Percentiles rank a stretch among this genome's conserved stretches.
phyloP scores from a whole-genome alignment of 1,284 basidiomycete species.

The Puccinia horiana region DNA sequence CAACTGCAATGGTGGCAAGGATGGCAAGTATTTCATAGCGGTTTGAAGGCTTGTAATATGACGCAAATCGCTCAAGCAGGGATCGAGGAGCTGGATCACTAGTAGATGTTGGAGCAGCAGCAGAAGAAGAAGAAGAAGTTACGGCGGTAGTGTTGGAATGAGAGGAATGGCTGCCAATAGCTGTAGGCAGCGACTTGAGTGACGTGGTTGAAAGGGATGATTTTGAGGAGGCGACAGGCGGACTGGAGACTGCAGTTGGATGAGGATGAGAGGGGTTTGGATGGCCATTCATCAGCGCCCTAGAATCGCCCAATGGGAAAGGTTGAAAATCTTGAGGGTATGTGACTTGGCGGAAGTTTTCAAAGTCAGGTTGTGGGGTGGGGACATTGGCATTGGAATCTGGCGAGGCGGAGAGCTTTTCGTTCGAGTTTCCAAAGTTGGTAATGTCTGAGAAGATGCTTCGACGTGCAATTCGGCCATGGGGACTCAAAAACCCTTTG shows the following conservation, averaged over 20 bases:
- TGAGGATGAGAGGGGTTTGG: background rate
- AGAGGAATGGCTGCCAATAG: background rate
- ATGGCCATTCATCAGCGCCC: background rate
- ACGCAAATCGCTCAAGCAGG: background rate
- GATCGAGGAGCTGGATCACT: background rate
- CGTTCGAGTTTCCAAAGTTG: slow-evolving; percentile 3
- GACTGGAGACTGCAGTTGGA: background rate
- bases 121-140: background rate
- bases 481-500: background rate
- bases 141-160: background rate
- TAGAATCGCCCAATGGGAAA: background rate
- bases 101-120: background rate
- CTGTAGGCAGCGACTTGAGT: background rate
- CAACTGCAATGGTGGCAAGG: background rate
- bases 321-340: background rate
- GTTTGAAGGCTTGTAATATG: background rate
- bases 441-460: background rate
- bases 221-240: background rate
- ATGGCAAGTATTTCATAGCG: background rate
- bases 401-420: background rate
- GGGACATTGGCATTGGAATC: background rate
- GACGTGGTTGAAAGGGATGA: background rate
- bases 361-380: background rate
- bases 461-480: background rate
- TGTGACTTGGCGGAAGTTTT: background rate